These are phyloP conservation scores for Piromyces finnis DNA, from an alignment of 192 early-diverging fungal genomes.

Conservation along the genomic window DNA sequence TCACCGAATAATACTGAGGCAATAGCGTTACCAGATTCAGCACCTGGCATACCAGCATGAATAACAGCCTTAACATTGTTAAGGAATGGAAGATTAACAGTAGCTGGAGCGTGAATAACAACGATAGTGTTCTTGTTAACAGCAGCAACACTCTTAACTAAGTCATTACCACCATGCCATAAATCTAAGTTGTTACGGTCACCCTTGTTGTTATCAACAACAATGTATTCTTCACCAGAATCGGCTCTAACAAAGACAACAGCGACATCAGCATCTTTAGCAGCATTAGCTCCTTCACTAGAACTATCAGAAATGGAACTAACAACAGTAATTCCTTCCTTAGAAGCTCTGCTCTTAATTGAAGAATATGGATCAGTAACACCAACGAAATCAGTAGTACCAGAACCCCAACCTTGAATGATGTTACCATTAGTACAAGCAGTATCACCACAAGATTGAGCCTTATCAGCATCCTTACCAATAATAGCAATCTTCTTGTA, in stretches of 20 bases:
- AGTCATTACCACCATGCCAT: slow-evolving; percentile 11
- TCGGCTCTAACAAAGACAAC: slow-evolving; percentile 14
- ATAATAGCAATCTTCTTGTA: slow-evolving; percentile 13
- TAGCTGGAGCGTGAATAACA: background rate
- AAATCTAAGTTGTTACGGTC: slow-evolving; percentile 10
- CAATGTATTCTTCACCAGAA: slow-evolving; percentile 2
- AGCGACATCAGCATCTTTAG: slow-evolving; percentile 15
- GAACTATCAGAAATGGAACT: slow-evolving; percentile 3
- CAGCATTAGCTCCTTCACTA: background rate
- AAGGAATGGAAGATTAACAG: background rate
- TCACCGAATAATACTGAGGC: background rate
- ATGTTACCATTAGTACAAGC: slow-evolving; percentile 1
- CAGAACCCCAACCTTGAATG: slow-evolving; percentile 3
- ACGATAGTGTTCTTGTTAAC: background rate
- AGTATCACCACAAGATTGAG: background rate
- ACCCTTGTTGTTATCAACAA: slow-evolving; percentile 4
- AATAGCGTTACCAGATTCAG: slow-evolving; percentile 3
- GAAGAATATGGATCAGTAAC: background rate
- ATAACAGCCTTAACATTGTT: background rate
- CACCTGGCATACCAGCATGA: background rate
- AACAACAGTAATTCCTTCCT: background rate
- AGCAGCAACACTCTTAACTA: slow-evolving; percentile 3
- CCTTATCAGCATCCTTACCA: slow-evolving; percentile 16
- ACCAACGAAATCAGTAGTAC: slow-evolving; percentile 5
- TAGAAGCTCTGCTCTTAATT: background rate